phyloP scores from a whole-genome alignment of 129 eudicot genomes.

The Flaveria bidentis region DNA sequence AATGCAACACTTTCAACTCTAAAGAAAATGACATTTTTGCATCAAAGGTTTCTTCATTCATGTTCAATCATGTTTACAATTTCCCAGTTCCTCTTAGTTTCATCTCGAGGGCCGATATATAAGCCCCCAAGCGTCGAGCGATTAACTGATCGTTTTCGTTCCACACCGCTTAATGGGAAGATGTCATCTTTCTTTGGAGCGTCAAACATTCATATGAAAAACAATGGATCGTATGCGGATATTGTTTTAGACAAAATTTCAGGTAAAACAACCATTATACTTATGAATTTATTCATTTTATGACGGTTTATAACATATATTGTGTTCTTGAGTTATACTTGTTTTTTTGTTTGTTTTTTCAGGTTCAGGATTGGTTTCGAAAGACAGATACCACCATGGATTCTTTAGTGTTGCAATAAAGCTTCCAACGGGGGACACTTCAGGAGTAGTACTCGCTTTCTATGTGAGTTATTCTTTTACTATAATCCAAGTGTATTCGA shows the following conservation, averaged over 20 bases:
- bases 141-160: constrained; percentile 53
- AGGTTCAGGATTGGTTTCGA: constrained; percentile 95
- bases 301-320: neutral
- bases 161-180: constrained; percentile 35
- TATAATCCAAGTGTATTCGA: neutral
- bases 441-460: constrained; percentile 89
- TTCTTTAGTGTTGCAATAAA: constrained; percentile 87
- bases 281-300: neutral
- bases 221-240: constrained; percentile 66
- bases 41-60: constrained; percentile 33
- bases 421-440: constrained; percentile 76
- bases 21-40: constrained; percentile 43
- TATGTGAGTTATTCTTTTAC: constrained; percentile 55
- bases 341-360: constrained; percentile 11
- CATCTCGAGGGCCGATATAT: constrained; percentile 45
- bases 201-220: constrained; percentile 46
- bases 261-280: constrained; percentile 34
- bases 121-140: constrained; percentile 62
- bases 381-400: constrained; percentile 67
- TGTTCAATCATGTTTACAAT: constrained; percentile 22
- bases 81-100: constrained; percentile 19
- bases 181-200: constrained; percentile 55
- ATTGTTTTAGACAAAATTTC: constrained; percentile 60
- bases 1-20: constrained; percentile 21
- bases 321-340: neutral